Base-by-base conservation (phyloP, 116 monocot genomes). In the Papilionanthe hybrid region DNA sequence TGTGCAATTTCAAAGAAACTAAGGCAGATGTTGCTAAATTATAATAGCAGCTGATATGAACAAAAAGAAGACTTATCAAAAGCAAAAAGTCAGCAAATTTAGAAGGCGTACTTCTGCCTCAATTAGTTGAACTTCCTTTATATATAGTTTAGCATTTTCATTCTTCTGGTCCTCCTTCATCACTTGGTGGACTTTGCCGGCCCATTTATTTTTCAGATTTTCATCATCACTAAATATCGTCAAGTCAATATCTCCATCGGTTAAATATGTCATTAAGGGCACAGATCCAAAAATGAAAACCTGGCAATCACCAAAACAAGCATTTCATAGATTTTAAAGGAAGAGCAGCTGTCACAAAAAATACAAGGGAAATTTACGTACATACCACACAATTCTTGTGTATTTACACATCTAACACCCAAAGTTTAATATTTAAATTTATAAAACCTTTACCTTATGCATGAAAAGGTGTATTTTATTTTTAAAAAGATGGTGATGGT, bases 261-360 rank as follows among this genome's bases (percentile, higher is more conserved):
- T 91, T 75, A 93, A 84, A 79, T 93, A 93, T 20, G 93, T 93
- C 88, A 91, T 93, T 13, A 93, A 85, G 78, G 94, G 94, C 42
- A 94, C 90, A 65, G 94, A 94, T 37, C 94, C 94, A 86, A 94
- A 92, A 57, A 92, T 88, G 77, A 84, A 94, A 76, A 94, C 94
- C 94, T 94, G 87, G 17, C 79, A 82, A 83, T 65, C 63, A 63
- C 63, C n/a, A 9, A 5, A 23, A 63, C 2, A 63, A 23, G 23
- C n/a, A 63, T 63, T 63, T 25, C 7, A 23, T 63, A 63, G 63
- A 63, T 25, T 22, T 63, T 23, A 63, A 63, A 63, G 2, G 63
- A 63, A 22, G 25, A 25, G 9, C 17, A 17, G 20, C 5, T 63
- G 22, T 23, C 25, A 22, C 0, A 22, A 22, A 63, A 63, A 37